These are phyloP conservation scores for Dysphania ambrosioides DNA, from an alignment of 148 eudicot genomes.

Conservation along the genomic window DNA sequence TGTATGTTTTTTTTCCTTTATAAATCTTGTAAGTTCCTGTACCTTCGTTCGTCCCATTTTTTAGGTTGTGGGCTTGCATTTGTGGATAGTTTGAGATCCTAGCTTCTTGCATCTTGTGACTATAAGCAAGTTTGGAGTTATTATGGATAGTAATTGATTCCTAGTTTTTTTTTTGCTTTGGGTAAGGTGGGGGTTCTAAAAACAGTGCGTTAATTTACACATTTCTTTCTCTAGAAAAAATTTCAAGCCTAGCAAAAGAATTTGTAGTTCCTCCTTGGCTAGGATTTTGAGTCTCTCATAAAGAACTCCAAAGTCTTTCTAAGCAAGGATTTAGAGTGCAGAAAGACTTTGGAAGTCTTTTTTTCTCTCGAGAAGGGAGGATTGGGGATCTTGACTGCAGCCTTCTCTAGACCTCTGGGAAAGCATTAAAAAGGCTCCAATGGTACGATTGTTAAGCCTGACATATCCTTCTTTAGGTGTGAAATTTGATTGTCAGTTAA, in stretches of 20 bases:
- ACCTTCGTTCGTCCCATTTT: no score
- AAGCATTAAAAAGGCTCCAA: no score
- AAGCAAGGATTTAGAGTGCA: no score
- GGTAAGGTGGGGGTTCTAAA: neutral
- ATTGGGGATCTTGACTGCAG: no score
- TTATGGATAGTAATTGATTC: neutral
- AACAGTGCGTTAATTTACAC: neutral
- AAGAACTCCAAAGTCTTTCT: no score
- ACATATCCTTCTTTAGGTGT: neutral
- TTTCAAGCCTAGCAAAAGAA: no score
- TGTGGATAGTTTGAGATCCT: neutral
- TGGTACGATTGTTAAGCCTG: neutral
- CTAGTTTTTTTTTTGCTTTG: neutral
- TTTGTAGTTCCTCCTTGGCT: no score
- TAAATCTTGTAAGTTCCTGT: neutral
- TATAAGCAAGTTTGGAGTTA: neutral
- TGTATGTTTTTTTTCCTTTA: neutral
- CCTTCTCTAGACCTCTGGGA: no score
- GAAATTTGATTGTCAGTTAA: neutral
- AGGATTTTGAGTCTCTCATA: no score
- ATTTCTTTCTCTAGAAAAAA: no score
- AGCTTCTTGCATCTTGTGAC: neutral
- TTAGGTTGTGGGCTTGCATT: neutral
- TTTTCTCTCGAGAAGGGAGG: no score
- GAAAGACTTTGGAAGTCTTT: no score